Base-by-base conservation (phyloP, 192 early-diverging fungal species). In the Coemansia sp. region DNA sequence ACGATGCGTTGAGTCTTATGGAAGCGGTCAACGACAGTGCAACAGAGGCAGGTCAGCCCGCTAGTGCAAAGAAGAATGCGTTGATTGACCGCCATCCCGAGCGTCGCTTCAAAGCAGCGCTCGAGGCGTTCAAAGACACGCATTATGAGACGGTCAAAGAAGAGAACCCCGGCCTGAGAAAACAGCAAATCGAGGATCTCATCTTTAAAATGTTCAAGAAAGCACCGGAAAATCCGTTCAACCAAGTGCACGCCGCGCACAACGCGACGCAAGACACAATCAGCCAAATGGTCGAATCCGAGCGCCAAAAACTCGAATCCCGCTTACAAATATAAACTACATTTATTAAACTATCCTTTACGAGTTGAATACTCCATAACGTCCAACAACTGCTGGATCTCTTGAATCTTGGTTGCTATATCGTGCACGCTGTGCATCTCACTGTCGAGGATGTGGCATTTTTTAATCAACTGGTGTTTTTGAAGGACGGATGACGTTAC, bases 81-180 rank as follows among this genome's bases (percentile, higher is more conserved):
- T 72, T 83, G 59, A 74, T 94, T 28, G 94, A 96, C 61, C 85
- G 88, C 38, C 94, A 96, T 74, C 94, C 94, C 8, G 94, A 96
- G 77, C 85, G 90, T 61, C 84, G 94, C 15, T 86, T 86, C 60
- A 91, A 89, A 86, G 89, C 87, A 36, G 89, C 89, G n/a, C 86
- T 86, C 42, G 74, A 81, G 34, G 84, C 83, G 3, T 92, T 84
- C 68, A 68, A 85, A 59, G 92, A 92, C 28, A 82, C 88, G 34
- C 87, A 93, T 72, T 72, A 90, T 74, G 84, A 87, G 15, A 66
- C 73, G 3, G 64, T 96, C 62, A 93, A 91, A 82, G 68, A 71
- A 47, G 94, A 96, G 66, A 84, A 93, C 69, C 92, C 91, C 1
- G 83, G 82, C 20, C 75, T 96, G 65, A 86, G 94, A 36, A 74